A percentile compares a stretch with the other conserved stretches of the same genome.
Evolutionary conservation across 2,329 filamentous ascomycete genomes (phyloP).

Genomic region (Juglanconis oblonga): DNA sequence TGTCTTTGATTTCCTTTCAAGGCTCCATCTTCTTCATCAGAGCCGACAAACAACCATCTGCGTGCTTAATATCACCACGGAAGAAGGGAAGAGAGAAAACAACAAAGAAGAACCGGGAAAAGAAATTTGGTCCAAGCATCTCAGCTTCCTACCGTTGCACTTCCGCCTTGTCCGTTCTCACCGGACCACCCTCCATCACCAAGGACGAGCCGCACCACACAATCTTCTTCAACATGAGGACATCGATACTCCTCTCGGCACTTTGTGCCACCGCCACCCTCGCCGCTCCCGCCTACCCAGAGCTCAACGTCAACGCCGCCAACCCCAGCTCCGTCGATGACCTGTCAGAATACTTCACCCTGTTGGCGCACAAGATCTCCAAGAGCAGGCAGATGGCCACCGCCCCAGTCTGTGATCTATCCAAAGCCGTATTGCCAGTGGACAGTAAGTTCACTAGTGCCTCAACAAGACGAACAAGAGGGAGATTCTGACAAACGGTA

Average conservation of each 20-base stretch:
- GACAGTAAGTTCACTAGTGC: background rate
- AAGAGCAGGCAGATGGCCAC: constrained; percentile 38
- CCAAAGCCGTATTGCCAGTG: constrained; percentile 47
- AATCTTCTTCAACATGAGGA: constrained; percentile 44
- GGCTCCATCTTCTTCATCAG: background rate
- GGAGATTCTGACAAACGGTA: constrained; percentile 29
- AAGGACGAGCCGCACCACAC: background rate
- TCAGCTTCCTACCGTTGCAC: constrained; percentile 9
- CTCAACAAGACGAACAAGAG: constrained; percentile 5
- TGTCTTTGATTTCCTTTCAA: constrained; percentile 1
- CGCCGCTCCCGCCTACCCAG: constrained; percentile 46
- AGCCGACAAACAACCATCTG: background rate
- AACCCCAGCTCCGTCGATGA: constrained; percentile 38
- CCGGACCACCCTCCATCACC: constrained; percentile 6
- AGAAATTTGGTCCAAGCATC: background rate
- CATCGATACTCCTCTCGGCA: constrained; percentile 44
- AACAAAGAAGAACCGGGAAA: background rate
- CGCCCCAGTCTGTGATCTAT: constrained; percentile 52
- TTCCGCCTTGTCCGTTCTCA: background rate
- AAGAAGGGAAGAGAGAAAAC: background rate
- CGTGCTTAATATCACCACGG: background rate
- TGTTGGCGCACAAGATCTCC: constrained; percentile 54
- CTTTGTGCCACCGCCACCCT: constrained; percentile 40
- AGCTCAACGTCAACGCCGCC: constrained; percentile 37
- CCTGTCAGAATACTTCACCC: constrained; percentile 60